phyloP scores from a whole-genome alignment of 139 green algal species.

The Chara braunii region DNA sequence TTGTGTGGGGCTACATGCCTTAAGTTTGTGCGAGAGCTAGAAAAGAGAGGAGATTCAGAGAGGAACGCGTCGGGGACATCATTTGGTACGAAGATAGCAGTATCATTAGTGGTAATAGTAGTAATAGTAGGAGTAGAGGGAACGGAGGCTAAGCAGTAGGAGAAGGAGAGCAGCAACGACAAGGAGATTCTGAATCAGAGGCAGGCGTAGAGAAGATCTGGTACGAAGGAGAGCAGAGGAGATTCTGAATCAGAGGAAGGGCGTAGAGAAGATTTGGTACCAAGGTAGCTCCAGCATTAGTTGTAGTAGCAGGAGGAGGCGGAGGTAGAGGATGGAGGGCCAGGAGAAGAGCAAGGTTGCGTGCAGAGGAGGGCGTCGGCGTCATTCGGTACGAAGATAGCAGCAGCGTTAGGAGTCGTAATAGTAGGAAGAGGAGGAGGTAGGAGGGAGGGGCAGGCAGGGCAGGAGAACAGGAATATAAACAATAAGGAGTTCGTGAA shows the following conservation, averaged over 20 bases:
- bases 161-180: too few relatives aligned
- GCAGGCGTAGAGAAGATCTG: too few relatives aligned
- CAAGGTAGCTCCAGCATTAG: slow-evolving; percentile 24
- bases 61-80: neutral
- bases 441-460: neutral
- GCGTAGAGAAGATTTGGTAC: slow-evolving; percentile 1
- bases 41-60: neutral
- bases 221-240: too few relatives aligned
- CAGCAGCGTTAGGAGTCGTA: neutral
- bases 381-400: neutral
- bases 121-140: too few relatives aligned
- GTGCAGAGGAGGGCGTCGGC: neutral
- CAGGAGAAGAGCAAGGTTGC: slow-evolving; percentile 9
- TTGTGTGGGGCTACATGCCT: neutral
- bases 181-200: too few relatives aligned
- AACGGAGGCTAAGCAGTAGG: too few relatives aligned
- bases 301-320: neutral
- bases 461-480: neutral
- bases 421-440: neutral
- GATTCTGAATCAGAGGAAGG: neutral
- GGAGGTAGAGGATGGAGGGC: slow-evolving; percentile 2
- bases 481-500: too few relatives aligned
- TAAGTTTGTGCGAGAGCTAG: neutral
- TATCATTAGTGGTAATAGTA: neutral
- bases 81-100: neutral